A percentile compares a stretch with the other conserved stretches of the same genome.
phyloP scores from a whole-genome alignment of 805 yeast species.

The Saccharomycopsis sp. region DNA sequence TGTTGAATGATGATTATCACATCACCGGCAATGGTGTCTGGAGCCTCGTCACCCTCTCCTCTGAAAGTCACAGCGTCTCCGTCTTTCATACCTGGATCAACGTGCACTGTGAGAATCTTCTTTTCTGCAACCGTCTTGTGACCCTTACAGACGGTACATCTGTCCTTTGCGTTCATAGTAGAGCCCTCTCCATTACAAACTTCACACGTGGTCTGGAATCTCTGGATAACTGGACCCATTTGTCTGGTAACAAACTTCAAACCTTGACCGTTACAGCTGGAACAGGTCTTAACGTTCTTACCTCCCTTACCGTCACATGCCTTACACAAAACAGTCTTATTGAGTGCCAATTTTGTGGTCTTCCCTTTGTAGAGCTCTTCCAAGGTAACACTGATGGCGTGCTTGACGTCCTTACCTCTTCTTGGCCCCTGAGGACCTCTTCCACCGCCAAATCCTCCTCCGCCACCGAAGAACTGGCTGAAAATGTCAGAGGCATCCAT shows the following conservation, averaged over 20 bases:
- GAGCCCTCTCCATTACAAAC: slow-evolving; percentile 91
- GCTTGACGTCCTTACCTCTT: slow-evolving; percentile 87
- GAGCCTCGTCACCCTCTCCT: slow-evolving; percentile 98
- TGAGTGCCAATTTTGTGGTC: slow-evolving; percentile 86
- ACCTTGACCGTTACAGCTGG: slow-evolving; percentile 88
- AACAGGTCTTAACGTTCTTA: slow-evolving; percentile 82
- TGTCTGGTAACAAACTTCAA: slow-evolving; percentile 87
- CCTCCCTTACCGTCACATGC: slow-evolving; percentile 96
- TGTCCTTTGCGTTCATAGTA: slow-evolving; percentile 76
- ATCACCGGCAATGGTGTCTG: slow-evolving; percentile 93
- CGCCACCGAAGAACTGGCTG: slow-evolving; percentile 72
- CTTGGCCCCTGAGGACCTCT: slow-evolving; percentile 77
- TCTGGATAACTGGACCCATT: slow-evolving; percentile 99
- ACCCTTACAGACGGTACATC: slow-evolving; percentile 84
- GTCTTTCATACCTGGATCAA: slow-evolving; percentile 95
- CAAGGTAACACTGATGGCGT: slow-evolving; percentile 73
- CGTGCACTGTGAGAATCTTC: slow-evolving; percentile 88
- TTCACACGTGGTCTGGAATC: slow-evolving; percentile 93
- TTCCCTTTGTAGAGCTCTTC: slow-evolving; percentile 95
- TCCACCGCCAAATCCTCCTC: slow-evolving; percentile 48
- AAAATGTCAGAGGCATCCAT: slow-evolving; percentile 69
- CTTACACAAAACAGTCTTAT: slow-evolving; percentile 84
- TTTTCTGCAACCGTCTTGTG: slow-evolving; percentile 81
- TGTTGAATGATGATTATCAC: slow-evolving; percentile 88
- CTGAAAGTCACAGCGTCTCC: slow-evolving; percentile 86